Base-by-base conservation (phyloP, 257 asterid species). In the Solanum dulcamara region DNA sequence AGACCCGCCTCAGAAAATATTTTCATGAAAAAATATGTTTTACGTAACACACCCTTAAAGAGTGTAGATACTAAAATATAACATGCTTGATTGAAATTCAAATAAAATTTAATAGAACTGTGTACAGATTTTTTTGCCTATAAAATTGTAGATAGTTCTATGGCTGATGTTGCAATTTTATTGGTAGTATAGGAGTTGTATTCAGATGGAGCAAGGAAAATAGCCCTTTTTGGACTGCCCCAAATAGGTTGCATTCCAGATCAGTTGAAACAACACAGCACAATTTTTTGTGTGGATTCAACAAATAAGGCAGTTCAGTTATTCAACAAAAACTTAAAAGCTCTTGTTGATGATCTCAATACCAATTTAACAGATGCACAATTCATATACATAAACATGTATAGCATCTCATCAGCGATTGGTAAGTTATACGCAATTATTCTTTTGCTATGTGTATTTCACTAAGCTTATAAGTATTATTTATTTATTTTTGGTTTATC, bases 191-290 rank as follows among this genome's bases (percentile, higher is more conserved):
- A 94, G 97, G 62, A 3, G 9, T 80, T 94, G 85, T 90, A 92
- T 80, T 7, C 37, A 3, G 4, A 11, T 1, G 97, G 95, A 60
- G 92, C 97, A 62, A 88, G 97, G 66, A 94, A 91, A 82, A 42
- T 92, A 4, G 93, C 93, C 1, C 80, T 93, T 0, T 89, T 85
- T 72, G 96, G 95, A 24, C 3, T 91, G 2, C 91, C 92, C 2
- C 33, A 70, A 22, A 11, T 93, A 37, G 98, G 97, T 7, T 92
- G 94, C 59, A 3, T 79, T 50, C 94, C 93, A 24, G 88, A 85
- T 35, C 86, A 35, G 30, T 3, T 89, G 44, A 22, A 57, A 6
- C 38, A 5, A 1, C 84, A 35, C 81, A 86, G 91, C 6, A 84
- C 88, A 74, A 20, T 91, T 4, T 48, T 74, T 13, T 94, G 97